Conservation (phyloP, 2,329 filamentous ascomycete species). For the Fusarium dimerum region DNA sequence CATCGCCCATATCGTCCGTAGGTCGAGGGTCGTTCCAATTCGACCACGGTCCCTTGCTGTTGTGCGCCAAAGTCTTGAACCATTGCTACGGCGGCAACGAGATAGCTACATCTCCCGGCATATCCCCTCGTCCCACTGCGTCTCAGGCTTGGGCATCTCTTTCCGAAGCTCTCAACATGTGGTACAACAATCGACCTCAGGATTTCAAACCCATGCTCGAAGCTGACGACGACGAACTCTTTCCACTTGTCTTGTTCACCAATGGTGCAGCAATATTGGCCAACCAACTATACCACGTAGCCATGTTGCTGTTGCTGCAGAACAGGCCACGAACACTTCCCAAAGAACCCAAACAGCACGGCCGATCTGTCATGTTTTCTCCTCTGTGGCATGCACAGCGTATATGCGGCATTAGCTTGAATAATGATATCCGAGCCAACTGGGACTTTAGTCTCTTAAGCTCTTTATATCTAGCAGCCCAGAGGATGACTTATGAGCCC, state of each 20-base stretch:
- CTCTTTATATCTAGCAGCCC: slow-evolving; percentile 46
- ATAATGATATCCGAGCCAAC: slow-evolving; percentile 44
- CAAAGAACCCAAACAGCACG: slow-evolving; percentile 30
- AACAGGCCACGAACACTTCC: slow-evolving; percentile 48
- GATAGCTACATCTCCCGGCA: slow-evolving; percentile 7
- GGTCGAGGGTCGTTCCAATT: slow-evolving; percentile 21
- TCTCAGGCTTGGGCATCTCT: slow-evolving; percentile 34
- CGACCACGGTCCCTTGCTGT: slow-evolving; percentile 30
- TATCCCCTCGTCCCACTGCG: slow-evolving; percentile 12
- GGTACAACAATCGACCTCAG: slow-evolving; percentile 35
- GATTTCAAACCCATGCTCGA: slow-evolving; percentile 38
- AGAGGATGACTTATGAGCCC: slow-evolving; percentile 48
- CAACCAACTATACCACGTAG: slow-evolving; percentile 59
- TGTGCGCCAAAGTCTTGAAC: slow-evolving; percentile 38
- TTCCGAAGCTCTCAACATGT: slow-evolving; percentile 33
- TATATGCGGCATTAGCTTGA: slow-evolving; percentile 50
- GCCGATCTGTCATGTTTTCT: slow-evolving; percentile 38
- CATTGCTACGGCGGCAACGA: slow-evolving; percentile 27
- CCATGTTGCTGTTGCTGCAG: slow-evolving; percentile 53
- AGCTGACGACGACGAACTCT: slow-evolving; percentile 32
- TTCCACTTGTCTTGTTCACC: slow-evolving; percentile 40
- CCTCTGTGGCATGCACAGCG: slow-evolving; percentile 50
- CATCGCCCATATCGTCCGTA: slow-evolving; percentile 18
- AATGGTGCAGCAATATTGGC: slow-evolving; percentile 45
- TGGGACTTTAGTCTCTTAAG: slow-evolving; percentile 52